Evolutionary conservation across 768 basidiomycete species (phyloP).

Genomic region (Termitomyces sp.): DNA sequence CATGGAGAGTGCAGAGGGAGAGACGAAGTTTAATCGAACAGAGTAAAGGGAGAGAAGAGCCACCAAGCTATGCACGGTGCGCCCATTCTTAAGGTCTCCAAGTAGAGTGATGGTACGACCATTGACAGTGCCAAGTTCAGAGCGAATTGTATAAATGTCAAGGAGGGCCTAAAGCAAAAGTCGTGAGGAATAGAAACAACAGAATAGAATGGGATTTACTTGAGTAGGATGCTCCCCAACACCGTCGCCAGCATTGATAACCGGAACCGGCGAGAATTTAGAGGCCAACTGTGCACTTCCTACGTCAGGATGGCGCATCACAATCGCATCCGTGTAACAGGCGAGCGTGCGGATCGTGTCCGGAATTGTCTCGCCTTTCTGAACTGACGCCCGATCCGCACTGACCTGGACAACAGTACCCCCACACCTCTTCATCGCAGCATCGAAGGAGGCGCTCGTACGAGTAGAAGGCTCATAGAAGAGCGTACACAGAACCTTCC

Average conservation of each 20-base stretch:
- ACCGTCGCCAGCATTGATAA: slow-evolving; percentile 96
- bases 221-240: slow-evolving; percentile 97
- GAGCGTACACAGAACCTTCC: slow-evolving; percentile 83
- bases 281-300: slow-evolving; percentile 96
- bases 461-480: slow-evolving; percentile 98
- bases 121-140: slow-evolving; percentile 96
- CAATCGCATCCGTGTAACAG: slow-evolving; percentile 93
- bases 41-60: slow-evolving; percentile 87
- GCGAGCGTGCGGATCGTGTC: slow-evolving; percentile 93
- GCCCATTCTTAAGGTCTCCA: slow-evolving; percentile 96
- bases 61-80: slow-evolving; percentile 95
- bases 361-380: slow-evolving; percentile 88
- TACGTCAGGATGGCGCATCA: slow-evolving; percentile 89
- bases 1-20: slow-evolving; percentile 84
- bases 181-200: slow-evolving; percentile 1
- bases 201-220: slow-evolving; percentile 34
- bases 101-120: slow-evolving; percentile 89
- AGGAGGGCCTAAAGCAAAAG: slow-evolving; percentile 56
- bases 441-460: slow-evolving; percentile 93
- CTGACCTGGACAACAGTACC: slow-evolving; percentile 89
- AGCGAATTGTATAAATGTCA: slow-evolving; percentile 93
- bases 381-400: slow-evolving; percentile 78
- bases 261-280: slow-evolving; percentile 91
- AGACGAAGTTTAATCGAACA: slow-evolving; percentile 93
- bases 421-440: slow-evolving; percentile 98